Percentiles rank a stretch among this genome's conserved stretches.
phyloP scores from a whole-genome alignment of 805 yeast species.

The Hanseniaspora jakobsenii region DNA sequence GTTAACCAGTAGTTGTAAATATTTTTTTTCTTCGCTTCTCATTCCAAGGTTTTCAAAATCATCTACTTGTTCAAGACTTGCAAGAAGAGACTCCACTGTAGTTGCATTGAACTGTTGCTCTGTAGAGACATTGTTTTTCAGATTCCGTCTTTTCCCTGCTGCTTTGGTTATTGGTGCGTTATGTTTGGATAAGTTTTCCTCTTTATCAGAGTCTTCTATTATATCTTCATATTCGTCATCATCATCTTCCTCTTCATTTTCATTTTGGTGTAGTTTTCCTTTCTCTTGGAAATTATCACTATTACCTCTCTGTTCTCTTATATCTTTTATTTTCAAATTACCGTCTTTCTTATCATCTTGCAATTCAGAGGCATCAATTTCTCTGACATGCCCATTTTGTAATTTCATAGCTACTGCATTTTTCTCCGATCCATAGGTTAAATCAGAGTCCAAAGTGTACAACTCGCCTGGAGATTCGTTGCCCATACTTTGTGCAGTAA shows the following conservation, averaged over 20 bases:
- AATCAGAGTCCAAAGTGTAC: no score
- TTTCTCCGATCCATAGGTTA: no score
- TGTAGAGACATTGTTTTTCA: conserved; percentile 42
- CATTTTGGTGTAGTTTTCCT: neutral
- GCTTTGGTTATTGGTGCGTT: neutral
- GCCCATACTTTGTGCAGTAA: no score
- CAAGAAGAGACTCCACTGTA: neutral
- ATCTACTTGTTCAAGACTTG: conserved; percentile 1
- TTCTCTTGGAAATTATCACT: neutral
- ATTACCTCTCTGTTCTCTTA: neutral
- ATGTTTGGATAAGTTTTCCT: no score
- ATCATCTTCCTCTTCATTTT: neutral
- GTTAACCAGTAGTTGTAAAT: conserved; percentile 76
- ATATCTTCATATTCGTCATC: conserved; percentile 13
- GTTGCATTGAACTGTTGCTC: conserved; percentile 23
- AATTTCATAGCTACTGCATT: neutral
- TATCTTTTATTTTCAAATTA: no score
- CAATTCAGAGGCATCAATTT: neutral
- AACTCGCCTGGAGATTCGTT: no score
- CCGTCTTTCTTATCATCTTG: neutral
- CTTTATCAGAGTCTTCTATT: no score
- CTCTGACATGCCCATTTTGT: neutral
- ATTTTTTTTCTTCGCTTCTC: conserved; percentile 62
- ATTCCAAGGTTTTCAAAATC: conserved; percentile 65
- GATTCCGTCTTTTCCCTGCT: neutral